Evolutionary conservation across 2,329 filamentous ascomycete species (phyloP).

Genomic region (Fusarium albidum): DNA sequence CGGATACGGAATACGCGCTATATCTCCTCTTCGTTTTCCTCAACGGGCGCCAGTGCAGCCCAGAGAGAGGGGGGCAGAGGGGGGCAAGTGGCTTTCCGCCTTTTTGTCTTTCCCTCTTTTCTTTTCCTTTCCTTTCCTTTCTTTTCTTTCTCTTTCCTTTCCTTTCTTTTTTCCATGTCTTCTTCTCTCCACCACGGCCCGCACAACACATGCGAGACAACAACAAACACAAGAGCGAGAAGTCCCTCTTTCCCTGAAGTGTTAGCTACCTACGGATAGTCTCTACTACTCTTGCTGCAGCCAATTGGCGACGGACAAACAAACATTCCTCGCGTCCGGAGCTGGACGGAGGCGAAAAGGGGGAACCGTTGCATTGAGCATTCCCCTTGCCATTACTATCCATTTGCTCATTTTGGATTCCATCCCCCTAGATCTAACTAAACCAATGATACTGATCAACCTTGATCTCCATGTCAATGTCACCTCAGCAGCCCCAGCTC

Average conservation of each 20-base stretch:
- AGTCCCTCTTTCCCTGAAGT: constrained; percentile 9
- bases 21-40: constrained; percentile 7
- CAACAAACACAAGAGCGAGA: neutral
- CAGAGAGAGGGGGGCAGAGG: no score
- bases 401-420: neutral
- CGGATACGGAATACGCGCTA: no score
- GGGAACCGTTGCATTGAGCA: constrained; percentile 11
- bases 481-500: constrained; percentile 6
- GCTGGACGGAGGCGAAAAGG: constrained; percentile 18
- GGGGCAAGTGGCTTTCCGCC: no score
- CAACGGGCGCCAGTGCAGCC: constrained; percentile 15
- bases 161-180: neutral
- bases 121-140: no score
- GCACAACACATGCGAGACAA: constrained; percentile 12
- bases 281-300: neutral
- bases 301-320: neutral
- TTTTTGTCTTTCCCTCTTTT: no score
- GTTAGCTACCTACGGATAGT: no score
- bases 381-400: constrained; percentile 15
- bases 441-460: constrained; percentile 11
- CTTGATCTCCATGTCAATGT: neutral
- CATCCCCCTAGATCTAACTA: no score
- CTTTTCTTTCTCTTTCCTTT: neutral
- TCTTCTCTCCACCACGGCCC: constrained; percentile 26
- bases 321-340: constrained; percentile 22